These are phyloP conservation scores for Nicotiana undulata DNA, from an alignment of 257 asterid species.

Conservation along the genomic window DNA sequence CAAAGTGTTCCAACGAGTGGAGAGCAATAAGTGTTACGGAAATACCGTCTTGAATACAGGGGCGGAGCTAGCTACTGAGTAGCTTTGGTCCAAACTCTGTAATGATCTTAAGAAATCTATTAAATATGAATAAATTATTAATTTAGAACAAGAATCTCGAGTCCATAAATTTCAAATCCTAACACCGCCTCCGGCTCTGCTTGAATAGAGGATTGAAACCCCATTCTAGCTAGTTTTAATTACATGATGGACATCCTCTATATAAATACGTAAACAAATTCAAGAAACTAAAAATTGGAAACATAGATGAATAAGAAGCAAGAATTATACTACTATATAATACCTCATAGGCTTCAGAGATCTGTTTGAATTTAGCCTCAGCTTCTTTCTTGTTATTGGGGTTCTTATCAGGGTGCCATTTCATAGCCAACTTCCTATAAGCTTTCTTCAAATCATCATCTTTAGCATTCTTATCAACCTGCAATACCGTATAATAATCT, in stretches of 20 bases:
- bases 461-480: conserved; percentile 59
- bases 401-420: conserved; percentile 91
- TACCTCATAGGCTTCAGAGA: conserved; percentile 90
- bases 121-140: too few species aligned
- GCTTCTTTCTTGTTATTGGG: conserved; percentile 76
- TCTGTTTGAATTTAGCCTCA: conserved; percentile 78
- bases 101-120: too few species aligned
- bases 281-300: not conserved
- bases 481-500: conserved; percentile 61
- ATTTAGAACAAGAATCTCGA: too few species aligned
- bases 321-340: not conserved
- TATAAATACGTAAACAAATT: not conserved
- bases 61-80: too few species aligned
- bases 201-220: not conserved
- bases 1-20: not conserved
- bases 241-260: not conserved
- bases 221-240: not conserved
- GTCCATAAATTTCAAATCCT: too few species aligned
- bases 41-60: not conserved
- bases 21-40: not conserved
- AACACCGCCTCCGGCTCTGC: too few species aligned
- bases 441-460: conserved; percentile 85
- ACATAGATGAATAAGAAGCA: not conserved
- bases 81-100: too few species aligned
- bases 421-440: conserved; percentile 76